These are phyloP conservation scores for Sugiyamaella paludigena DNA, from an alignment of 1,139 yeast genomes.

Conservation along the genomic window DNA sequence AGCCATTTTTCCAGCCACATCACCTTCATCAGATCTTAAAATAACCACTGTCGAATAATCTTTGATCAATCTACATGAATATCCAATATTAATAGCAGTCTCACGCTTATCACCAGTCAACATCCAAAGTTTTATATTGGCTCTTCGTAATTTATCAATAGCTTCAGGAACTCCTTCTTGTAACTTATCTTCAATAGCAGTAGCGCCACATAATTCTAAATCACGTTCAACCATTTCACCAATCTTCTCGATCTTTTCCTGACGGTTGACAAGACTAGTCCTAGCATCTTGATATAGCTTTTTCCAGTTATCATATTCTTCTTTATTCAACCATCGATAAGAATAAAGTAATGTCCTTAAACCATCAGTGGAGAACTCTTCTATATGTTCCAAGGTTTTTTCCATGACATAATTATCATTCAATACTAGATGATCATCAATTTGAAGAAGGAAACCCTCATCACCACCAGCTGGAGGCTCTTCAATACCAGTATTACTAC, in stretches of 20 bases:
- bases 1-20: conserved; percentile 50
- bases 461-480: conserved; percentile 36
- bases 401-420: conserved; percentile 80
- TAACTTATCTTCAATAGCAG: conserved; percentile 95
- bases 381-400: conserved; percentile 83
- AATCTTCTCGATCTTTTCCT: conserved; percentile 60
- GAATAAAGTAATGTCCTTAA: conserved; percentile 84
- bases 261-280: conserved; percentile 67
- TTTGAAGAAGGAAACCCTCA: conserved; percentile 33
- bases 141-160: conserved; percentile 88
- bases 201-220: conserved; percentile 84
- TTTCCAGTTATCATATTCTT: conserved; percentile 67
- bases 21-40: conserved; percentile 54
- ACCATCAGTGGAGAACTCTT: conserved; percentile 93
- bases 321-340: conserved; percentile 63
- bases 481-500: conserved; percentile 19
- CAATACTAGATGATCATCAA: conserved; percentile 60
- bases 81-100: conserved; percentile 97
- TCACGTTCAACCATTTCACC: conserved; percentile 76
- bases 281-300: conserved; percentile 69
- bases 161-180: conserved; percentile 99
- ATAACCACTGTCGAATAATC: conserved; percentile 90
- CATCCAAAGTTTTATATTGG: conserved; percentile 97
- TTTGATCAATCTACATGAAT: conserved; percentile 86
- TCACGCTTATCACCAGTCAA: conserved; percentile 98